Evolutionary conservation across 495 filamentous ascomycete species (phyloP).

Genomic region (Tuber aestivum): DNA sequence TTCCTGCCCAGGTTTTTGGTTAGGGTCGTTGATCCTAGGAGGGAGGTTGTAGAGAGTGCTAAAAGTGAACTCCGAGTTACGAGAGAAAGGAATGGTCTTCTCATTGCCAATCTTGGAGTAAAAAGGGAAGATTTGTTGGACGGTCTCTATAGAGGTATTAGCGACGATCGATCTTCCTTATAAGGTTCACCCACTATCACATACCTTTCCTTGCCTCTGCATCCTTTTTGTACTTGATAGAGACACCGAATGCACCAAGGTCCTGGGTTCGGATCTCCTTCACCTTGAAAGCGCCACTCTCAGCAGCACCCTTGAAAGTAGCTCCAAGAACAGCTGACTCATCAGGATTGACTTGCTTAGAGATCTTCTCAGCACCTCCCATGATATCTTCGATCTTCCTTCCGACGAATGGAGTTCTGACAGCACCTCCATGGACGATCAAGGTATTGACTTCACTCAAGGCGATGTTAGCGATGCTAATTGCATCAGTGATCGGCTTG

Average conservation of each 20-base stretch:
- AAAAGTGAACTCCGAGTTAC: constrained; percentile 76
- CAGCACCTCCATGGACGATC: constrained; percentile 85
- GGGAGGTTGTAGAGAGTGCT: constrained; percentile 67
- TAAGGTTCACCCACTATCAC: background rate
- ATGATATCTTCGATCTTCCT: constrained; percentile 73
- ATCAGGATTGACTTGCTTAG: constrained; percentile 92
- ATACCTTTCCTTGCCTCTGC: constrained; percentile 43
- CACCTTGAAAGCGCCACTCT: constrained; percentile 90
- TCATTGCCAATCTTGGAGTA: constrained; percentile 68
- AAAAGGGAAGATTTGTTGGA: constrained; percentile 67
- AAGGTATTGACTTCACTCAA: constrained; percentile 78
- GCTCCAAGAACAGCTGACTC: constrained; percentile 96
- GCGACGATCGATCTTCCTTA: background rate
- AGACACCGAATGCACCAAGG: constrained; percentile 62
- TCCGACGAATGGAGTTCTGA: constrained; percentile 91
- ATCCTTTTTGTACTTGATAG: constrained; percentile 57
- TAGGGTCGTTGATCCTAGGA: constrained; percentile 39
- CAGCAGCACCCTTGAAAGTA: constrained; percentile 82
- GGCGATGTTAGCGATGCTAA: constrained; percentile 64
- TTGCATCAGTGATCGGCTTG: constrained; percentile 64
- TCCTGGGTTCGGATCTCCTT: constrained; percentile 88
- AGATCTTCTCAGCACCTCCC: constrained; percentile 68
- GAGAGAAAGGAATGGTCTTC: constrained; percentile 84
- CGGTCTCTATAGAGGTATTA: constrained; percentile 52
- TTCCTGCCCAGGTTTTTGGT: constrained; percentile 48